Evolutionary conservation across 441 rosid genomes (phyloP), one percentile per base, ranked within the genome.

Genomic region (Hura crepitans): DNA sequence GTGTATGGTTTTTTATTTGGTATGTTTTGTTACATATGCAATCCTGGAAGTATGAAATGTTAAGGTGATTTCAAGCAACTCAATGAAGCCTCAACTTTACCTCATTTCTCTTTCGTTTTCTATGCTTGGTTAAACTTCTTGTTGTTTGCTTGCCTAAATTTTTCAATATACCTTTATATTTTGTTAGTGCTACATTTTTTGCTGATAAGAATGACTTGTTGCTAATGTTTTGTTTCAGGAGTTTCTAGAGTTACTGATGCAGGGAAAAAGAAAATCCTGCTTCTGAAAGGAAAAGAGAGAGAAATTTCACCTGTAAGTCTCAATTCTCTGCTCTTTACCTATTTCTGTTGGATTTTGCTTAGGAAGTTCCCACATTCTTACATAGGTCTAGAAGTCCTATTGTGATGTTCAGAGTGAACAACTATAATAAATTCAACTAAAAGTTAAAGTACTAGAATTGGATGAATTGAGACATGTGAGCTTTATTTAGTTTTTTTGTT

Each of bases 251-350:
- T 70, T 65, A 56, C 75, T 53, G 83, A 80, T 71, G 62, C 71
- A 55, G 89, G 87, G 69, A 85, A 78, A 76, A 86, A 79, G 87
- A 89, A 85, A 77, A 67, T 89, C 55, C 73, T 87, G 68, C 89
- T 89, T 78, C 67, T 85, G 77, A 87, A 85, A 81, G 96, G 96
- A 72, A 86, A 87, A 75, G 91, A 87, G 74, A 85, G 74, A 77
- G 96, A 87, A 70, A 81, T 84, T 72, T 79, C 79, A 71, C 49
- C 74, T 59, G 91, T 87, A 77, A 85, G 91, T 62, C 65, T 66
- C 30, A 1, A n/a, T 17, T 62, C 30, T n/a, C 37, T 45, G 22
- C 51, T 49, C 49, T 70, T 10, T 59, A 10, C 14, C 14, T 15
- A 5, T 15, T 37, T 71, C 39, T 5, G 31, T 33, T 23, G 62